Evolutionary conservation across 2,329 filamentous ascomycete genomes (phyloP), one percentile per base, ranked within the genome.

Genomic region (Cladosporium sp.): DNA sequence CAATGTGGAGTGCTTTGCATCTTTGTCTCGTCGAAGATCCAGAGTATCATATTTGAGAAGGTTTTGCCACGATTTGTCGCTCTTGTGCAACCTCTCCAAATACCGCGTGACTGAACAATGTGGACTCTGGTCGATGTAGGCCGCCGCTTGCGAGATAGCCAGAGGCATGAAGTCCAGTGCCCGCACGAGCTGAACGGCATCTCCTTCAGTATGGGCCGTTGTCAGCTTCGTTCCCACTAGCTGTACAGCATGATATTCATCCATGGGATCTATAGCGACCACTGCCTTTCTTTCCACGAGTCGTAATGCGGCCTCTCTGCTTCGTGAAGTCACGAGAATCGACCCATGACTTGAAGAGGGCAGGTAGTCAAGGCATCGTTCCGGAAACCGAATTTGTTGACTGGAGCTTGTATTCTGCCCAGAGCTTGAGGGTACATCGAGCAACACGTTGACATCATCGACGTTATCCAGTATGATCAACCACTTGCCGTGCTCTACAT

Each of bases 51-150:
- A 10, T 6, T 57, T 28, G 9, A 64, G 52, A 5, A 63, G 52
- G 19, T 32, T 61, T 68, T 54, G 59, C 58, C 65, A 64, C 28
- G 69, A 67, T 47, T 59, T 39, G n/a, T 75, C 68, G 60, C 66
- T 72, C 40, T 70, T 60, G 4, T 61, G 63, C 56, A 78, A 73
- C 2, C 72, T 56, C 3, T 67, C 53, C 3, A 80, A 57, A 57
- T 81, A 82, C 17, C 66, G 61, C n/a, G 62, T 39, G 0, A 75
- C 60, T 0, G 70, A 74, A 40, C 65, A 64, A 2, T 67, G 69
- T 15, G 49, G 57, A 39, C 65, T 62, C 44, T 61, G 25, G 12
- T n/a, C 40, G 47, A 75, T 73, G 53, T 71, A 74, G 3, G 68
- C 66, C 36, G 68, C 66, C 6, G 71, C 71, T 50, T 73, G 69